Evolutionary conservation across 257 asterid species (phyloP).

Genomic region (Scutellaria galericulata): DNA sequence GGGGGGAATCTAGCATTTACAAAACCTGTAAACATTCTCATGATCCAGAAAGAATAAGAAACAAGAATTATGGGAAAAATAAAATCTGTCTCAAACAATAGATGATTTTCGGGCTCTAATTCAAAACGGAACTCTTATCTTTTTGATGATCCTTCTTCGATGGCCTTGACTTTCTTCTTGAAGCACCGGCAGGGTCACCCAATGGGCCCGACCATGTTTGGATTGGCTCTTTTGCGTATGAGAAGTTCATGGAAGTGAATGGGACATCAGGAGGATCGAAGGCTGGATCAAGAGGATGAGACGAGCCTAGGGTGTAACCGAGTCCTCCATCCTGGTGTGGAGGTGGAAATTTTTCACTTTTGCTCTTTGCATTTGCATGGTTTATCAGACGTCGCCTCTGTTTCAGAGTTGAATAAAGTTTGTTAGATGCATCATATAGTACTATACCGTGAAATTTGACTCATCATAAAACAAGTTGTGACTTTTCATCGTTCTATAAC

Average conservation of each 20-base stretch:
- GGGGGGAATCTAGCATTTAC: conserved; percentile 31
- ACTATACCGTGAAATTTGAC: not conserved
- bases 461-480: not conserved
- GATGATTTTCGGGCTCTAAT: conserved; percentile 4
- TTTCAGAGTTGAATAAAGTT: conserved; percentile 4
- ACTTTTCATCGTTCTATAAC: not conserved
- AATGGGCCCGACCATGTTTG: conserved; percentile 50
- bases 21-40: conserved; percentile 33
- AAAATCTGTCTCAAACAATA: not conserved
- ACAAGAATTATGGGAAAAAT: conserved; percentile 29
- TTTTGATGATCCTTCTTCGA: conserved; percentile 36
- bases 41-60: conserved; percentile 37
- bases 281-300: conserved; percentile 52
- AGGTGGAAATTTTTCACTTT: conserved; percentile 69
- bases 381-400: conserved; percentile 72
- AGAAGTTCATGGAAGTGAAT: conserved; percentile 66
- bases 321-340: conserved; percentile 78
- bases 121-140: conserved; percentile 35
- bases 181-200: conserved; percentile 51
- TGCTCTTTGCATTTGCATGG: conserved; percentile 53
- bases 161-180: conserved; percentile 35
- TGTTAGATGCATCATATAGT: not conserved
- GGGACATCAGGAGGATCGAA: conserved; percentile 65
- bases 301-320: conserved; percentile 59
- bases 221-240: conserved; percentile 64